Evolutionary conservation across 2,329 filamentous ascomycete genomes (phyloP).

Genomic region (Dryadomyces quercivorus): DNA sequence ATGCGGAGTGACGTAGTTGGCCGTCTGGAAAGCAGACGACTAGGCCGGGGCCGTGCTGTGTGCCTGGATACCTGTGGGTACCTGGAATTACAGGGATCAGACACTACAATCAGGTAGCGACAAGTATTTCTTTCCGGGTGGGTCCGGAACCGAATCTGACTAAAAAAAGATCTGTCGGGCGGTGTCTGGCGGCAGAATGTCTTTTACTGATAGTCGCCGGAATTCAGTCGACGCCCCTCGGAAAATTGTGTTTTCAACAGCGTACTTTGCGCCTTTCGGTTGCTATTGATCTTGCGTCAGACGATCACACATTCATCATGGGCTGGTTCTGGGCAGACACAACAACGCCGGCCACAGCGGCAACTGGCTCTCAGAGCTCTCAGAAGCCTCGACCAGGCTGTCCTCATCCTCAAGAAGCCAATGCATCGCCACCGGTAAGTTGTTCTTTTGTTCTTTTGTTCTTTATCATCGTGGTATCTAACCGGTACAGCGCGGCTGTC

Average conservation of each 20-base stretch:
- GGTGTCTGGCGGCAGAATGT: conserved; percentile 8
- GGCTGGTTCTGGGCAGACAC: conserved; percentile 53
- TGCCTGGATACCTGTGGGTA: not conserved
- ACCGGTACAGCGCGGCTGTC: conserved; percentile 34
- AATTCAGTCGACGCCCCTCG: too few species aligned
- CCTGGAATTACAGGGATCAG: not conserved
- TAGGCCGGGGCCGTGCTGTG: too few species aligned
- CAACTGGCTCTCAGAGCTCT: conserved; percentile 5
- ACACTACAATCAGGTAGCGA: not conserved
- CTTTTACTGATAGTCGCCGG: conserved; percentile 4
- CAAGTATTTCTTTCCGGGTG: not conserved
- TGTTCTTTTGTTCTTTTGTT: not conserved
- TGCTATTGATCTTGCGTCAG: not conserved
- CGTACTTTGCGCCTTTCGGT: not conserved
- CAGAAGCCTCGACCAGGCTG: not conserved
- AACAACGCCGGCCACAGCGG: conserved; percentile 18
- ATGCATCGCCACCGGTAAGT: not conserved
- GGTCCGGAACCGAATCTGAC: not conserved
- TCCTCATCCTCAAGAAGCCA: not conserved
- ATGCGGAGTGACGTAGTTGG: conserved; percentile 1
- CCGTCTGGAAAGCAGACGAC: not conserved
- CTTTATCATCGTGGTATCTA: too few species aligned
- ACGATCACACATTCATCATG: conserved; percentile 26
- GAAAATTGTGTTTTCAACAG: not conserved
- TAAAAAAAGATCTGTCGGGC: conserved; percentile 3